Evolutionary conservation across 345 rosid species (phyloP).

Genomic region (Carallia pectinifolia): DNA sequence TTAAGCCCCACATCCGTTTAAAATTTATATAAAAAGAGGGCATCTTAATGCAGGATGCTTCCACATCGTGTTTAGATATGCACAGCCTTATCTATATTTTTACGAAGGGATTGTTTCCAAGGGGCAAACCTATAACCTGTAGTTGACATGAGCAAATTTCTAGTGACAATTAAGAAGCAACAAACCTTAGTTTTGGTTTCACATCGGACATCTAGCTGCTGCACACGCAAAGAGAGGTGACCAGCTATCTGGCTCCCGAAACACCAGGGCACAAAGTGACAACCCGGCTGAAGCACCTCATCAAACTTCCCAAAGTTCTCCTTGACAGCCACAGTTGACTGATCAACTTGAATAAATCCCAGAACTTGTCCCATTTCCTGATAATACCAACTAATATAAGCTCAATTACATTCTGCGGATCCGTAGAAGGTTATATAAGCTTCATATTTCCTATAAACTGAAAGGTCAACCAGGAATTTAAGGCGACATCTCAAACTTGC

Average conservation of each 20-base stretch:
- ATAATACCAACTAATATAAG: background rate
- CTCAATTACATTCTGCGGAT: background rate
- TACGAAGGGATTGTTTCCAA: too few species aligned
- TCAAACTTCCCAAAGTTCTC: constrained; percentile 78
- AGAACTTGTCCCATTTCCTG: constrained; percentile 56
- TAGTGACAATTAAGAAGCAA: background rate
- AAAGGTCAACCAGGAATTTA: too few species aligned
- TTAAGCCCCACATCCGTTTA: too few species aligned
- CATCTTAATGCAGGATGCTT: too few species aligned
- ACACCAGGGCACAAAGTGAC: constrained; percentile 83
- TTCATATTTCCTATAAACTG: background rate
- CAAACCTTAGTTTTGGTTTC: constrained; percentile 91
- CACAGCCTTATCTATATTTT: too few species aligned
- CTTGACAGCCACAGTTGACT: constrained; percentile 63
- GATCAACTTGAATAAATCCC: constrained; percentile 72
- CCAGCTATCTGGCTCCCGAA: constrained; percentile 73
- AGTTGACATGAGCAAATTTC: background rate
- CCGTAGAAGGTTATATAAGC: background rate
- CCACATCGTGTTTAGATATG: too few species aligned
- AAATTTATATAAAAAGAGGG: too few species aligned
- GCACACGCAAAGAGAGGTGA: constrained; percentile 63
- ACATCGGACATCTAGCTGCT: constrained; percentile 79
- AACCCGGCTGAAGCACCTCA: constrained; percentile 73
- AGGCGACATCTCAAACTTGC: too few species aligned
- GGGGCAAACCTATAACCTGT: too few species aligned